Evolutionary conservation across 2,329 filamentous ascomycete genomes (phyloP).

Genomic region (Xylariomycetidae sp.): DNA sequence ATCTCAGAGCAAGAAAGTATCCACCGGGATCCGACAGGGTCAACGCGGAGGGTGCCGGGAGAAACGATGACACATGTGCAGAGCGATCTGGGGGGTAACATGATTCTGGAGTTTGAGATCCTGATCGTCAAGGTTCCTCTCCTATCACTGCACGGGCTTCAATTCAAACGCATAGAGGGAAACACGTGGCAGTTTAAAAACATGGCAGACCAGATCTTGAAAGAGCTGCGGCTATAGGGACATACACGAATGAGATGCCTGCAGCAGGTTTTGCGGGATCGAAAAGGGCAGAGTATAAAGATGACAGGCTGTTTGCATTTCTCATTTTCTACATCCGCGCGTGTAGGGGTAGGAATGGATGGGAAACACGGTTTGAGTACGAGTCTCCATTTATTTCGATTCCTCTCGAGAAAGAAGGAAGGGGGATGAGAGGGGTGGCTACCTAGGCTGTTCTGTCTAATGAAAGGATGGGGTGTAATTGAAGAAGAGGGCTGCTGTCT

Average conservation of each 20-base stretch:
- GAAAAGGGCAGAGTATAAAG: not conserved
- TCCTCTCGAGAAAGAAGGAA: too few relatives aligned
- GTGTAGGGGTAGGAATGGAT: too few relatives aligned
- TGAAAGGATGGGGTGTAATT: too few relatives aligned
- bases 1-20: slow-evolving; percentile 70
- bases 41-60: slow-evolving; percentile 60
- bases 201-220: slow-evolving; percentile 93
- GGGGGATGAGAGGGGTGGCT: too few relatives aligned
- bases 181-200: slow-evolving; percentile 99
- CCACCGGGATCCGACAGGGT: slow-evolving; percentile 45
- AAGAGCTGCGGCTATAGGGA: slow-evolving; percentile 70
- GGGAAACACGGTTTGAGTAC: too few relatives aligned
- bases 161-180: slow-evolving; percentile 94
- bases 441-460: too few relatives aligned
- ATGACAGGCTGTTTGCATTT: too few relatives aligned
- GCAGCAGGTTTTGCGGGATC: not conserved
- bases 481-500: too few relatives aligned
- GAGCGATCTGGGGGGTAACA: slow-evolving; percentile 78
- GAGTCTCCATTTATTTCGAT: too few relatives aligned
- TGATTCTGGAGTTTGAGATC: slow-evolving; percentile 89
- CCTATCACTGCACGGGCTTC: slow-evolving; percentile 87
- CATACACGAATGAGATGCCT: too few relatives aligned
- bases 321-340: too few relatives aligned
- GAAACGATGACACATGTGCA: slow-evolving; percentile 92
- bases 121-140: slow-evolving; percentile 96